phyloP scores from a whole-genome alignment of 805 yeast species.

The Zygotorulaspora florentina region DNA sequence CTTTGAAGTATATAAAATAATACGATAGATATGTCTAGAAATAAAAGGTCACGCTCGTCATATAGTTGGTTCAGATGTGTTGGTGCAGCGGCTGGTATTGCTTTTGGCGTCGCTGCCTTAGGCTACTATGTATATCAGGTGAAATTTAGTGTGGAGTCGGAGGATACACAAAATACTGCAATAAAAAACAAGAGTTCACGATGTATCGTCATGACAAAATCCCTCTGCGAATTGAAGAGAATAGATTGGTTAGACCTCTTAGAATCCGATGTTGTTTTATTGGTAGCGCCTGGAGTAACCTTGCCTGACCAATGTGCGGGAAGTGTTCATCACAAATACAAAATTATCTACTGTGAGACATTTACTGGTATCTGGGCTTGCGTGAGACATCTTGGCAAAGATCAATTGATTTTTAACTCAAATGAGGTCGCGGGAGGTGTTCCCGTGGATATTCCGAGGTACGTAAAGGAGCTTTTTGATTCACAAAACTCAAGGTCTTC shows the following conservation, averaged over 20 bases:
- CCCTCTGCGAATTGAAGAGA: constrained; percentile 7
- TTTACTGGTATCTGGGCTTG: constrained; percentile 50
- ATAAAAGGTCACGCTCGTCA: background rate
- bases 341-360: constrained; percentile 45
- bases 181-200: constrained; percentile 1
- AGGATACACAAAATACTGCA: background rate
- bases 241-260: constrained; percentile 21
- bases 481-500: constrained; percentile 6
- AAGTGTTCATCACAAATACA: constrained; percentile 23
- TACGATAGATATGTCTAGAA: background rate
- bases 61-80: constrained; percentile 1
- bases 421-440: constrained; percentile 27
- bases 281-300: constrained; percentile 33
- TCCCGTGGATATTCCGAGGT: constrained; percentile 33
- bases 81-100: constrained; percentile 11
- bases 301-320: constrained; percentile 18
- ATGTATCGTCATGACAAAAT: constrained; percentile 21
- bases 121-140: constrained; percentile 8
- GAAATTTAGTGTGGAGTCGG: background rate
- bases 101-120: constrained; percentile 11
- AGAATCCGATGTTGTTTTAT: constrained; percentile 31
- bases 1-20: background rate
- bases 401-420: constrained; percentile 29
- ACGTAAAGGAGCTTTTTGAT: constrained; percentile 25
- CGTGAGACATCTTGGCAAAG: constrained; percentile 47